Evolutionary conservation across 2,329 filamentous ascomycete genomes (phyloP).

Genomic region (Chaetomiaceae sp.): DNA sequence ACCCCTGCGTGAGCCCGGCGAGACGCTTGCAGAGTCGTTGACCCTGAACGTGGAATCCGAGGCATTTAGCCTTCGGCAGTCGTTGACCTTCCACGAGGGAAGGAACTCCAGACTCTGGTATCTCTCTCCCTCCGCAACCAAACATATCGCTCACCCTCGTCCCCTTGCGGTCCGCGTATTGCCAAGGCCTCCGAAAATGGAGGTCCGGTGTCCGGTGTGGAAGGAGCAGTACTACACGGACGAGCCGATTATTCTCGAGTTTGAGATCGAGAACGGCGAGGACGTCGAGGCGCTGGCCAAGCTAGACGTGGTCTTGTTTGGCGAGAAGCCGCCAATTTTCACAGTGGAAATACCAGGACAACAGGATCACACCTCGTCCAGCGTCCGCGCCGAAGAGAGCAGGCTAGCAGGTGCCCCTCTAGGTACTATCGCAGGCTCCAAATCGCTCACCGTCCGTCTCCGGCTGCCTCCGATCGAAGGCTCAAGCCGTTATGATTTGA

Average conservation of each 20-base stretch:
- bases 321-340: conserved; percentile 48
- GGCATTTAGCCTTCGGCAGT: conserved; percentile 64
- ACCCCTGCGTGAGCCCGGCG: conserved; percentile 76
- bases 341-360: conserved; percentile 33
- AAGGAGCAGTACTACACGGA: conserved; percentile 78
- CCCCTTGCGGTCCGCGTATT: conserved; percentile 64
- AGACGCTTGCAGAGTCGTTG: conserved; percentile 62
- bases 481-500: conserved; percentile 60
- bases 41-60: conserved; percentile 60
- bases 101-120: conserved; percentile 48
- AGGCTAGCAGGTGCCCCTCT: conserved; percentile 41
- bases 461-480: conserved; percentile 46
- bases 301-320: conserved; percentile 64
- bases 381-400: conserved; percentile 37
- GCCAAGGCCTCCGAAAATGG: conserved; percentile 88
- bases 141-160: conserved; percentile 45
- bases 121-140: conserved; percentile 39
- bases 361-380: conserved; percentile 19
- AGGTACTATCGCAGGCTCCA: conserved; percentile 45
- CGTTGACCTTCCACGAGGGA: conserved; percentile 46
- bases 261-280: conserved; percentile 77
- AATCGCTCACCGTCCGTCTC: conserved; percentile 43
- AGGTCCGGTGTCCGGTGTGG: conserved; percentile 61
- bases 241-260: conserved; percentile 63
- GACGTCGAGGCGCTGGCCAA: conserved; percentile 70